Evolutionary conservation across 2,329 filamentous ascomycete genomes (phyloP).

Genomic region (Aureobasidium sp.): DNA sequence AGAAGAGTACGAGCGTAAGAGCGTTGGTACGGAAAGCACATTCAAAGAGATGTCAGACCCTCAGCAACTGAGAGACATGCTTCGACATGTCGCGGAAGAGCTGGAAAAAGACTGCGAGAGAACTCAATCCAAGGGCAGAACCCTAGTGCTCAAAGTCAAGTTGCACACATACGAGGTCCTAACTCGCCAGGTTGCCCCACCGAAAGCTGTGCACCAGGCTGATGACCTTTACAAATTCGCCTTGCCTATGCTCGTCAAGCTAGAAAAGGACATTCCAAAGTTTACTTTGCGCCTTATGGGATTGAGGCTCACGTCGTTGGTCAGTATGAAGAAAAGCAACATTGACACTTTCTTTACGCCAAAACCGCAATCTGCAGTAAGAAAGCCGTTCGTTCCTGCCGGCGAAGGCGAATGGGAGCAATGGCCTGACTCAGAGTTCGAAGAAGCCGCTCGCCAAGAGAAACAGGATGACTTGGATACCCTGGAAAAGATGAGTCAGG

Average conservation of each 20-base stretch:
- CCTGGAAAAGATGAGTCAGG: constrained; percentile 54
- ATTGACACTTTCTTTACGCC: constrained; percentile 69
- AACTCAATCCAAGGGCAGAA: constrained; percentile 82
- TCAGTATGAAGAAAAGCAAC: constrained; percentile 76
- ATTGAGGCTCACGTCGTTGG: constrained; percentile 75
- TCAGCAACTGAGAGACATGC: constrained; percentile 62
- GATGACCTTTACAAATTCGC: constrained; percentile 79
- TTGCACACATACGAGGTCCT: constrained; percentile 88
- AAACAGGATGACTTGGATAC: constrained; percentile 55
- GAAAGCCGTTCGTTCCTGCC: constrained; percentile 22
- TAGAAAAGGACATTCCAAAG: constrained; percentile 74
- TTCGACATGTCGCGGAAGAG: constrained; percentile 74
- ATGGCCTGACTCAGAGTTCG: constrained; percentile 61
- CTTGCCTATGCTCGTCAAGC: constrained; percentile 72
- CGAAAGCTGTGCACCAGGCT: constrained; percentile 63
- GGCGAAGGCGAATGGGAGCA: constrained; percentile 56
- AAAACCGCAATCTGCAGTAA: constrained; percentile 34
- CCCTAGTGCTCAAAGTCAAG: constrained; percentile 86
- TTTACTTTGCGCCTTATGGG: constrained; percentile 83
- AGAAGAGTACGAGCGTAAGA: constrained; percentile 86
- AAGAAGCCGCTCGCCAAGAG: constrained; percentile 54
- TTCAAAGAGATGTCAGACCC: constrained; percentile 73
- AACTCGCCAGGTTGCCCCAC: constrained; percentile 70
- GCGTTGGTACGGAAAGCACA: constrained; percentile 86
- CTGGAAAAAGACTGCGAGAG: constrained; percentile 76